phyloP scores from a whole-genome alignment of 2,329 filamentous ascomycete species.

The Ophiostoma sp. region DNA sequence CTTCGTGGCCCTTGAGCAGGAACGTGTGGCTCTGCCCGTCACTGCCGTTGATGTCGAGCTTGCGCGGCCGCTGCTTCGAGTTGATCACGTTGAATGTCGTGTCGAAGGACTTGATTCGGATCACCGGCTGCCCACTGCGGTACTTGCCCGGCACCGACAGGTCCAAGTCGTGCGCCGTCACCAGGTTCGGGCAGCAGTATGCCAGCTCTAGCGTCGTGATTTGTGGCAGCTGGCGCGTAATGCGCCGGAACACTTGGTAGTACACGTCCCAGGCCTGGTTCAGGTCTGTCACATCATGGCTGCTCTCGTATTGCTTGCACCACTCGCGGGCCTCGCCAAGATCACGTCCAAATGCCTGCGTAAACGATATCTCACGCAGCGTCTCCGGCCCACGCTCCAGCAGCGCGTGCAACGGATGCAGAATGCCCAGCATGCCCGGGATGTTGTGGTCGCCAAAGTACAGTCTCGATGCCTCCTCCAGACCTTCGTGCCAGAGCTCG shows the following conservation, averaged over 20 bases:
- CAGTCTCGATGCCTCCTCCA: slow-evolving; percentile 91
- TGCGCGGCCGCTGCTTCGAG: slow-evolving; percentile 92
- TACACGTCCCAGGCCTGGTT: slow-evolving; percentile 99
- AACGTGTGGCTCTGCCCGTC: slow-evolving; percentile 86
- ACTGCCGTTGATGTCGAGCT: slow-evolving; percentile 80
- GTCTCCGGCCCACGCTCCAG: slow-evolving; percentile 90
- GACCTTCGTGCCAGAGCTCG: slow-evolving; percentile 95
- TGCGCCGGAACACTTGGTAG: slow-evolving; percentile 96
- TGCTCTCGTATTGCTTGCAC: slow-evolving; percentile 85
- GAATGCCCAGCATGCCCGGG: slow-evolving; percentile 89
- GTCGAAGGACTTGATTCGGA: slow-evolving; percentile 85
- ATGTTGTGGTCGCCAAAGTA: slow-evolving; percentile 99
- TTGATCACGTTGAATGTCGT: slow-evolving; percentile 86
- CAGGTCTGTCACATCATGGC: slow-evolving; percentile 85
- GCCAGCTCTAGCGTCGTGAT: slow-evolving; percentile 88
- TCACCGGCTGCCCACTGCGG: slow-evolving; percentile 68
- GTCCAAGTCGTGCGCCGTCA: slow-evolving; percentile 78
- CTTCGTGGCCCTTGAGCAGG: slow-evolving; percentile 95
- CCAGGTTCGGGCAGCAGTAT: slow-evolving; percentile 92
- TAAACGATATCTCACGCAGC: slow-evolving; percentile 91
- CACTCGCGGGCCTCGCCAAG: slow-evolving; percentile 92
- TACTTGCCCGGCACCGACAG: slow-evolving; percentile 96
- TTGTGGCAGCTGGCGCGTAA: slow-evolving; percentile 86
- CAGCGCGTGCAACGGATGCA: slow-evolving; percentile 86
- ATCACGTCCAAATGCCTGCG: slow-evolving; percentile 93